A percentile compares a stretch with the other conserved stretches of the same genome.
Evolutionary conservation across 805 yeast genomes (phyloP).

Genomic region (Starmerella khaoyaiensis): DNA sequence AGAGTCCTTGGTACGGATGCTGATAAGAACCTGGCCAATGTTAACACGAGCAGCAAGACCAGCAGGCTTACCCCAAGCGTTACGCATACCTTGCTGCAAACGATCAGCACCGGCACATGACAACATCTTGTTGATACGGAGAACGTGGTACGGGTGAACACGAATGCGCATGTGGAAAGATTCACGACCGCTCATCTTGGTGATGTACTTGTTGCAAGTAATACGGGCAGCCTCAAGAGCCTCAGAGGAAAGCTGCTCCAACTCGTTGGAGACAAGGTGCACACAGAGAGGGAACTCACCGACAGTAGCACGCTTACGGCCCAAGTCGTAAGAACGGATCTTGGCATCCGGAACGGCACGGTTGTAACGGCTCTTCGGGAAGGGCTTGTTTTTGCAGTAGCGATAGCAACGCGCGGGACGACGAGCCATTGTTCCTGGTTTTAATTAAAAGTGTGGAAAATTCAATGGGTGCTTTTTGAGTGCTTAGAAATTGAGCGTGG

Average conservation of each 20-base stretch:
- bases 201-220: constrained; percentile 98
- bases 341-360: constrained; percentile 99
- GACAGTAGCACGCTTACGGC: constrained; percentile 99
- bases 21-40: constrained; percentile 97
- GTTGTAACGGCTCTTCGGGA: constrained; percentile 99
- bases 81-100: constrained; percentile 99
- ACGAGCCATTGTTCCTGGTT: constrained; percentile 74
- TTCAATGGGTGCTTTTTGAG: not conserved
- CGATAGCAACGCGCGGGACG: constrained; percentile 99
- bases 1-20: constrained; percentile 95
- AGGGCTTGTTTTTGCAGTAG: constrained; percentile 99
- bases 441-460: constrained; percentile 6
- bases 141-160: constrained; percentile 99
- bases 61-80: constrained; percentile 99
- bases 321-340: constrained; percentile 98
- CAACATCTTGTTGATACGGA: constrained; percentile 99
- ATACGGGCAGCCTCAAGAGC: constrained; percentile 99
- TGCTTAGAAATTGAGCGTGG: no score
- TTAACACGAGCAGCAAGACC: constrained; percentile 99
- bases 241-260: constrained; percentile 98
- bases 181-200: constrained; percentile 96
- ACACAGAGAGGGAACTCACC: constrained; percentile 99
- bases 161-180: constrained; percentile 99
- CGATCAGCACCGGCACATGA: constrained; percentile 99
- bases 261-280: constrained; percentile 97